Base-by-base conservation (phyloP, 1,139 yeast genomes). In the Blastobotrys aristatus region DNA sequence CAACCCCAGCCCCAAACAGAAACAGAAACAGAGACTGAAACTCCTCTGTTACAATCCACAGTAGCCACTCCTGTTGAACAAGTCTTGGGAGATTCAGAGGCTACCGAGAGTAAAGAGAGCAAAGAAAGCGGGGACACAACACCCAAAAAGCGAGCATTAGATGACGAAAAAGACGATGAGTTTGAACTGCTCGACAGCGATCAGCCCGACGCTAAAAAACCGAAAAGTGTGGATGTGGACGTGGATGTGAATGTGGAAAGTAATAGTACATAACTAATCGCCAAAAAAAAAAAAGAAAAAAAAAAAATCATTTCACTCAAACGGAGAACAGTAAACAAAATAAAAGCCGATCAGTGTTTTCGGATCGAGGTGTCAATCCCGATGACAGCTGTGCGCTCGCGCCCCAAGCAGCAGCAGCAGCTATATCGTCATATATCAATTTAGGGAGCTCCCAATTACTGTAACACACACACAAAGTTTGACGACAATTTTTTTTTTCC, bases 141-240 rank as follows among this genome's bases (percentile, higher is more conserved):
- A 5, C 43, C 43, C 7, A 39, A 21, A n/a, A 39, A 39, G n/a
- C 33, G 43, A 4, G 6, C 34, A 27, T 29, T 39, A 39, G 34
- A 39, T 5, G 24, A 18, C 27, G 43, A 39, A 5, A 14, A 36
- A 8, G 33, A 30, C 10, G 4, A n/a, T 11, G 24, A 34, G 11
- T 4, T n/a, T n/a, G n/a, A n/a, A n/a, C n/a, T 24, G 27, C 5
- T 24, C 27, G 8, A 24, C 27, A 24, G 27, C 27, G 10, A 24
- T 10, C 22, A 34, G 26, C 38, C 38, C 3, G 38, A 34, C 13
- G 2, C n/a, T 3, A 34, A 34, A 34, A 34, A 34, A 13, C 38
- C 22, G 2, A 34, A 34, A 18, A 34, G 26, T 13, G 3, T n/a
- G 10, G 6, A 4, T 8, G n/a, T n/a, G n/a, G n/a, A n/a, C n/a